Percentiles rank a stretch among this genome's conserved stretches.
Conservation (phyloP, 2,329 filamentous ascomycete genomes). For the Cylindrodendrum hubeiense region DNA sequence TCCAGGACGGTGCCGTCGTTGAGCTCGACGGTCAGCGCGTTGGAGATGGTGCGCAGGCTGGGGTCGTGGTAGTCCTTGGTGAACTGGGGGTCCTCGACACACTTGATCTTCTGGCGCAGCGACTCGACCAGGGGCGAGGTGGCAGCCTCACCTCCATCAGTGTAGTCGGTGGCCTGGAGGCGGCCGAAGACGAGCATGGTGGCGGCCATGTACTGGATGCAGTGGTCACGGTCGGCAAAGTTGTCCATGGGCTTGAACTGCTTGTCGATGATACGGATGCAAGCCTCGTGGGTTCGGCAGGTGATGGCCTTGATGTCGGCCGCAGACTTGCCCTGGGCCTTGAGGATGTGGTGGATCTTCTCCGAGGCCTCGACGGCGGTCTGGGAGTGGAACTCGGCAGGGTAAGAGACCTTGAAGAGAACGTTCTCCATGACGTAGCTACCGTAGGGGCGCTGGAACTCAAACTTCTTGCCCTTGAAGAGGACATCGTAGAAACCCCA, state of each 20-base stretch:
- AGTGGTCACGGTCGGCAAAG: constrained; percentile 99
- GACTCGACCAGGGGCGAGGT: constrained; percentile 90
- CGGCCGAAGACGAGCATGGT: constrained; percentile 97
- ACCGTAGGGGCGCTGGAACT: constrained; percentile 96
- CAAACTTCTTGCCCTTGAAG: constrained; percentile 95
- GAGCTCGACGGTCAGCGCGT: constrained; percentile 93
- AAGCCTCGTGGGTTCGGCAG: constrained; percentile 98
- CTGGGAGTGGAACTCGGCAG: constrained; percentile 98
- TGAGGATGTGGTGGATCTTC: constrained; percentile 86
- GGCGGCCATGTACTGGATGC: constrained; percentile 99
- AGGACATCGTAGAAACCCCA: constrained; percentile 99
- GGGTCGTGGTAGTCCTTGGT: constrained; percentile 97
- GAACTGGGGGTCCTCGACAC: constrained; percentile 95
- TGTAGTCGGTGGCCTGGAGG: constrained; percentile 93
- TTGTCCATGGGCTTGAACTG: constrained; percentile 99
- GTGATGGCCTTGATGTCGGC: constrained; percentile 93
- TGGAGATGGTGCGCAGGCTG: constrained; percentile 93
- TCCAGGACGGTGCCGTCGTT: constrained; percentile 94
- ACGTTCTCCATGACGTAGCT: constrained; percentile 99
- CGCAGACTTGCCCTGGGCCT: constrained; percentile 87
- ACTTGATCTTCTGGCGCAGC: constrained; percentile 92
- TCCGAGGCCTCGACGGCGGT: constrained; percentile 96
- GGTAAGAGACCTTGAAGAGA: constrained; percentile 99
- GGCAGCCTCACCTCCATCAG: constrained; percentile 91
- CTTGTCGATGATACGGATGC: constrained; percentile 99